Conservation (phyloP, 1,139 yeast genomes). For the Protomyces inouyei region DNA sequence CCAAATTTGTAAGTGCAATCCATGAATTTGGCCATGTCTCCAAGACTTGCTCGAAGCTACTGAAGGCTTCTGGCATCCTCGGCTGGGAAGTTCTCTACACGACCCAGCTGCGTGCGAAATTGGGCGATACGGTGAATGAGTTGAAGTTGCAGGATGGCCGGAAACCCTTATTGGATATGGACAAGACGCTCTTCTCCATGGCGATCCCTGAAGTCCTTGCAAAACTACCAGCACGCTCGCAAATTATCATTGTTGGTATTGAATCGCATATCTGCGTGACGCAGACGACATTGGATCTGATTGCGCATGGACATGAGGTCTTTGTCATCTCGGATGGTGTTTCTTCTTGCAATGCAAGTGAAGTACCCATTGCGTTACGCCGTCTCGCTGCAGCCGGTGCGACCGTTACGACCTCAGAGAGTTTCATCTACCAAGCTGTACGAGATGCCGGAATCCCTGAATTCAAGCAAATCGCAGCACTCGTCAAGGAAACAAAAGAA, state of each 20-base stretch:
- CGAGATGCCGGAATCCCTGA: constrained; percentile 38
- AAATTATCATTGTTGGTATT: constrained; percentile 37
- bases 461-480: constrained; percentile 33
- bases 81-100: constrained; percentile 36
- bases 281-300: constrained; percentile 36
- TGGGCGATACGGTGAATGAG: constrained; percentile 36
- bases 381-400: constrained; percentile 36
- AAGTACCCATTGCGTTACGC: constrained; percentile 36
- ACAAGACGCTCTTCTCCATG: constrained; percentile 37
- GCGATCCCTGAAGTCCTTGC: constrained; percentile 34
- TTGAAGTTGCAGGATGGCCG: constrained; percentile 31
- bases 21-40: constrained; percentile 19
- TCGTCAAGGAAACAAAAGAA: constrained; percentile 33
- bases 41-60: constrained; percentile 28
- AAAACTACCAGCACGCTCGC: constrained; percentile 31
- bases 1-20: constrained; percentile 23
- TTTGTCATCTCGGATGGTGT: constrained; percentile 37
- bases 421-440: constrained; percentile 39
- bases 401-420: constrained; percentile 38
- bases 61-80: constrained; percentile 34
- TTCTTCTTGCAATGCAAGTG: constrained; percentile 34
- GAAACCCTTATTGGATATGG: constrained; percentile 34
- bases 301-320: constrained; percentile 35
- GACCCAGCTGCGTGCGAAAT: constrained; percentile 35
- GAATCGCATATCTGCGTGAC: constrained; percentile 37